Evolutionary conservation across 2,329 filamentous ascomycete genomes (phyloP), one percentile per base, ranked within the genome.

Genomic region (Ciborinia camelliae): DNA sequence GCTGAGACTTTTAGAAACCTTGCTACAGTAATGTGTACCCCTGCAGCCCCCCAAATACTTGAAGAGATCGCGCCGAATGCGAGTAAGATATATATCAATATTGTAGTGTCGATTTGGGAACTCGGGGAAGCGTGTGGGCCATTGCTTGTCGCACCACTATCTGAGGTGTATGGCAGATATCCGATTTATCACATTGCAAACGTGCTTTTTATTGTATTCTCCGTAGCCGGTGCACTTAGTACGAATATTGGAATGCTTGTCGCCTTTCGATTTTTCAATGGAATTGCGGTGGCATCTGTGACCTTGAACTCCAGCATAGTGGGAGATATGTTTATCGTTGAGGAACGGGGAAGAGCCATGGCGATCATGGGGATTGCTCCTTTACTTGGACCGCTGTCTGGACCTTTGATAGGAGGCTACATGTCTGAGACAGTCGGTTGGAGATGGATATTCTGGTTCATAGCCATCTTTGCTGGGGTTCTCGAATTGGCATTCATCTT

Each of bases 381-480:
- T 30, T 68, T 77, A 23, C 61, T 76, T 1, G 71, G 70, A 1
- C 69, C 70, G 4, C 66, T 69, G 0, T 50, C 76, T 59, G 76
- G 75, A 0, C 75, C 76, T 9, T 71, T 76, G 2, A 71, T 72
- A 28, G 65, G 67, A 23, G 70, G 71, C 12, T 61, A 79, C 10
- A 74, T 82, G 18, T 75, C 80, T 18, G 81, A 82, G 48, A 70
- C 76, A 0, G 67, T 74, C 39, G 80, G 79, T 6, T 85, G 83
- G 83, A 72, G 82, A 37, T 84, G 81, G 79, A 77, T 81, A 4
- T 81, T 83, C 54, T 84, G 79, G 78, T 73, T 81, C 12, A 75
- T 81, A 41, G 75, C 79, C 14, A 80, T 80, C 35, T 0, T 70
- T 62, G 35, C 74, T 62, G 78, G 76, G 12, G 68, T 72, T 0